Evolutionary conservation across 2,329 filamentous ascomycete genomes (phyloP).

Genomic region (Fusarium brachygibbosum): DNA sequence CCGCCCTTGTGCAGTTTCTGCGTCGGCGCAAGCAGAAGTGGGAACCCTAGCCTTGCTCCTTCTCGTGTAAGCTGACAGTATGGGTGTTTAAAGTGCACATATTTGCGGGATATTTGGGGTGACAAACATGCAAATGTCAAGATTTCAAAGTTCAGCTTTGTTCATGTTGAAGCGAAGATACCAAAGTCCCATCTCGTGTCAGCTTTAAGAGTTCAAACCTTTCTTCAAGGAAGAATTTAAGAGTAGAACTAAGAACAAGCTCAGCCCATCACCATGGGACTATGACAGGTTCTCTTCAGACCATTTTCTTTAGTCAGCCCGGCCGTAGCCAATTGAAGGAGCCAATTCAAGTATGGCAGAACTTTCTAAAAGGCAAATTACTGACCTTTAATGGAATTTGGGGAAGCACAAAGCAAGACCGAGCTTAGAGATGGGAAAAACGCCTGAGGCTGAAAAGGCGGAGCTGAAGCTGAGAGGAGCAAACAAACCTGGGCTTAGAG

Average conservation of each 20-base stretch:
- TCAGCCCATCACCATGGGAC: not conserved
- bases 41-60: conserved; percentile 13
- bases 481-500: not conserved
- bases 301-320: not conserved
- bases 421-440: not conserved
- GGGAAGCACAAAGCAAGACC: not conserved
- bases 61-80: conserved; percentile 21
- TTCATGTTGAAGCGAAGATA: not conserved
- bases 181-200: not conserved
- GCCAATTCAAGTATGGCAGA: not conserved
- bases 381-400: not conserved
- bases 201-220: not conserved
- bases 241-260: not conserved
- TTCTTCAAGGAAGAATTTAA: not conserved
- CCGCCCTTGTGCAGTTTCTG: conserved; percentile 8
- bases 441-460: not conserved
- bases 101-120: not conserved
- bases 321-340: not conserved
- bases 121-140: not conserved
- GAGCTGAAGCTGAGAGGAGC: not conserved
- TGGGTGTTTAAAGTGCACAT: not conserved
- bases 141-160: not conserved
- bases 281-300: not conserved
- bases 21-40: not conserved
- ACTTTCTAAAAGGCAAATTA: not conserved